These are phyloP conservation scores for Papiliotrema fonsecae DNA, from an alignment of 1,284 basidiomycete genomes.

Conservation along the genomic window DNA sequence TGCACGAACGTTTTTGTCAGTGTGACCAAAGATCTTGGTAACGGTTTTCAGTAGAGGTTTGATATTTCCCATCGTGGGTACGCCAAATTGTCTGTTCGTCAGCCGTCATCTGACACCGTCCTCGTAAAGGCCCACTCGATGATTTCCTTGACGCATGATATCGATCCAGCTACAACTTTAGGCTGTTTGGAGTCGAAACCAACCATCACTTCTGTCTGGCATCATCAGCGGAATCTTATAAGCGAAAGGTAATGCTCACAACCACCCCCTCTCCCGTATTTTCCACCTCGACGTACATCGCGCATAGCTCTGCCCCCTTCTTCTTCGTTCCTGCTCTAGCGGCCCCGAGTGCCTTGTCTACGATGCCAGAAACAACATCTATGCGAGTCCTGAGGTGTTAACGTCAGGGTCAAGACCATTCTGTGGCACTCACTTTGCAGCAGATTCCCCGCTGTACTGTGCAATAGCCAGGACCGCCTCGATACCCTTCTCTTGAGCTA, in stretches of 20 bases:
- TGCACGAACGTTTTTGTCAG: slow-evolving; percentile 91
- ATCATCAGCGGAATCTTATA: slow-evolving; percentile 14
- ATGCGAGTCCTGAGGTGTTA: slow-evolving; percentile 71
- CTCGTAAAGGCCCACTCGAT: slow-evolving; percentile 51
- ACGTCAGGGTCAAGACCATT: no score
- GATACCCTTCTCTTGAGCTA: slow-evolving; percentile 95
- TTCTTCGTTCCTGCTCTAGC: slow-evolving; percentile 85
- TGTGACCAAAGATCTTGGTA: slow-evolving; percentile 91
- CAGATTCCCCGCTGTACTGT: slow-evolving; percentile 84
- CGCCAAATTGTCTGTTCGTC: slow-evolving; percentile 67
- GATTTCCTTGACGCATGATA: slow-evolving; percentile 75
- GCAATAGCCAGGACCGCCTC: slow-evolving; percentile 80
- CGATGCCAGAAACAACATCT: slow-evolving; percentile 76
- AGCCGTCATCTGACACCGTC: background rate
- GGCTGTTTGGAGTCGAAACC: slow-evolving; percentile 91
- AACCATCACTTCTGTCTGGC: slow-evolving; percentile 71
- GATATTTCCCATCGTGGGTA: slow-evolving; percentile 67
- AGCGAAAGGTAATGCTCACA: slow-evolving; percentile 55
- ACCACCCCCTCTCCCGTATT: slow-evolving; percentile 82
- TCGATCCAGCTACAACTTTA: slow-evolving; percentile 80
- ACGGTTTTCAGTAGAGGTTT: slow-evolving; percentile 75
- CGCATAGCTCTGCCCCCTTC: slow-evolving; percentile 76
- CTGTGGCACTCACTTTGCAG: slow-evolving; percentile 56
- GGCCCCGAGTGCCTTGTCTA: slow-evolving; percentile 94
- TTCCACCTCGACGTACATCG: slow-evolving; percentile 92